phyloP scores from a whole-genome alignment of 192 early-diverging fungal genomes.

The Linnemannia elongata region DNA sequence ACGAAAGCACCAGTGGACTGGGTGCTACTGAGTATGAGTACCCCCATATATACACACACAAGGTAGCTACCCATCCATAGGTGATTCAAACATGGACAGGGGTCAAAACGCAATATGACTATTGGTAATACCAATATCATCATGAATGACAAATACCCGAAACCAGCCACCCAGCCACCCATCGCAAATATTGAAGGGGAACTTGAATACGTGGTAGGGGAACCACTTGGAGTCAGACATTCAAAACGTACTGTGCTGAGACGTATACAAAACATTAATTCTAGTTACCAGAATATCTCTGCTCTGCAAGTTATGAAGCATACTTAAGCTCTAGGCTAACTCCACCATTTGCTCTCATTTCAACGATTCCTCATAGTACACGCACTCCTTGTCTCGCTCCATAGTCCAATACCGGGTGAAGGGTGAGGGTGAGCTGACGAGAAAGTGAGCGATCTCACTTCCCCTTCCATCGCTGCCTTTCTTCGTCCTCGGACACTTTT shows the following conservation, averaged over 20 bases:
- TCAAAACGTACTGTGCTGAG: no score
- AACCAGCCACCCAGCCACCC: background rate
- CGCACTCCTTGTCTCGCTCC: no score
- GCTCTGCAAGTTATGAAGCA: no score
- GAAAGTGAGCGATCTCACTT: background rate
- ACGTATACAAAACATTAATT: no score
- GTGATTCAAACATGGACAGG: background rate
- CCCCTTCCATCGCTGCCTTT: background rate
- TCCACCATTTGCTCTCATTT: no score
- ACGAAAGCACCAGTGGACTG: background rate
- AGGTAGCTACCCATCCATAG: background rate
- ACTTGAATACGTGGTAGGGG: no score
- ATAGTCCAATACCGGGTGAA: background rate
- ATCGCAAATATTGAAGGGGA: no score
- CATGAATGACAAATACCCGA: background rate
- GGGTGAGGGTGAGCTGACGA: background rate
- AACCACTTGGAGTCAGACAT: no score
- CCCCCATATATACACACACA: background rate
- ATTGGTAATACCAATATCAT: no score
- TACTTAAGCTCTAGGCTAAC: no score
- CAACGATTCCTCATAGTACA: no score
- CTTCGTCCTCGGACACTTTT: background rate
- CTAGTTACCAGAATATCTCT: no score
- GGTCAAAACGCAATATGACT: background rate
- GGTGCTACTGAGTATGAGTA: background rate